Evolutionary conservation across 2,329 filamentous ascomycete species (phyloP).

Genomic region (Bipolaris bicolor): DNA sequence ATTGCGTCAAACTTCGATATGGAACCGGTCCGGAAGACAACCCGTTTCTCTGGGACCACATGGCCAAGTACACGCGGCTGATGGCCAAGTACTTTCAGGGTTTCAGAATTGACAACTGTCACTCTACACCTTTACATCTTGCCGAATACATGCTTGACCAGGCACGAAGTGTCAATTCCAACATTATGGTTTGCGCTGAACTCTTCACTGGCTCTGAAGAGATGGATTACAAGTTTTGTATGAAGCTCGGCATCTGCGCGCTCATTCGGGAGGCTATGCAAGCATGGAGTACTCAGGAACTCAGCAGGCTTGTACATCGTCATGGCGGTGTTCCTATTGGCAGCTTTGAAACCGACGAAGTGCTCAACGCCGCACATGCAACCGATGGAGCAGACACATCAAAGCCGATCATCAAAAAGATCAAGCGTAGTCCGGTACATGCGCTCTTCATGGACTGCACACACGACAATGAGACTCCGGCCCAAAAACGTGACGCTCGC

Average conservation of each 20-base stretch:
- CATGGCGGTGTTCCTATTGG: conserved; percentile 94
- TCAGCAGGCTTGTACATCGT: conserved; percentile 89
- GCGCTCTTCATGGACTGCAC: conserved; percentile 99
- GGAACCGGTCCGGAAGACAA: conserved; percentile 80
- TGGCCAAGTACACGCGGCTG: conserved; percentile 88
- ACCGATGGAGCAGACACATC: conserved; percentile 32
- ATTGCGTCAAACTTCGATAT: conserved; percentile 96
- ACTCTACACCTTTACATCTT: conserved; percentile 92
- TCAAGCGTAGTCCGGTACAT: conserved; percentile 87
- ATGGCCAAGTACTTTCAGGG: conserved; percentile 95
- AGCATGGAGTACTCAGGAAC: conserved; percentile 91
- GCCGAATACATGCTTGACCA: conserved; percentile 95
- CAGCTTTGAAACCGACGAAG: conserved; percentile 93
- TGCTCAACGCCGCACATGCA: conserved; percentile 65
- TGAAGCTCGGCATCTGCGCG: conserved; percentile 86
- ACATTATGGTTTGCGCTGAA: conserved; percentile 91
- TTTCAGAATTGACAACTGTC: conserved; percentile 97
- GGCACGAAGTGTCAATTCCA: conserved; percentile 83
- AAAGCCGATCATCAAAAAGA: conserved; percentile 68
- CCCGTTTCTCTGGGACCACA: conserved; percentile 93
- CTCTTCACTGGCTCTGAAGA: conserved; percentile 95
- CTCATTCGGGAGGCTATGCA: conserved; percentile 98
- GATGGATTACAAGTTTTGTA: conserved; percentile 95
- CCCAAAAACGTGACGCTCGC: conserved; percentile 90
- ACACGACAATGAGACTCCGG: conserved; percentile 95